Evolutionary conservation across 805 yeast genomes (phyloP).

Genomic region (Ogataea naganishii): DNA sequence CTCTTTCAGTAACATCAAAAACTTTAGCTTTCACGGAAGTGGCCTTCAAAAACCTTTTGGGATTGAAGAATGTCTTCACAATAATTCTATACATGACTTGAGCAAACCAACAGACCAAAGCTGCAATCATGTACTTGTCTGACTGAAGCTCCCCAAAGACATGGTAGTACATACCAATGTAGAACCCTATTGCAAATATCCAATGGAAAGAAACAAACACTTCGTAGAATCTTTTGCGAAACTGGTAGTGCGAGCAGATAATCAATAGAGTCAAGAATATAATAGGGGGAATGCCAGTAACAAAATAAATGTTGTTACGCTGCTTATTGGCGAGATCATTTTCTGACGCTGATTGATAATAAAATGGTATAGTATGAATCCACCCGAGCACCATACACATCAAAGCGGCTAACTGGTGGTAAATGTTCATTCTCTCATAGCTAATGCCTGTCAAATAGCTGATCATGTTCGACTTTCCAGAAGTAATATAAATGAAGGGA

Average conservation of each 20-base stretch:
- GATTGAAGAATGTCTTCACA: conserved; percentile 37
- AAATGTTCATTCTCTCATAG: conserved; percentile 44
- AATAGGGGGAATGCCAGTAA: conserved; percentile 42
- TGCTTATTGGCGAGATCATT: conserved; percentile 43
- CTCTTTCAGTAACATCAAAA: no score
- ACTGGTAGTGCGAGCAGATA: conserved; percentile 28
- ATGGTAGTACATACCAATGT: conserved; percentile 39
- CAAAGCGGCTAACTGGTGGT: conserved; percentile 41
- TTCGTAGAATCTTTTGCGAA: conserved; percentile 37
- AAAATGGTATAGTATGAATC: conserved; percentile 44
- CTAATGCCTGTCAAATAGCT: conserved; percentile 42
- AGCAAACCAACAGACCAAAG: conserved; percentile 41
- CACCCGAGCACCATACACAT: conserved; percentile 32
- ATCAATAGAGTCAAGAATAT: conserved; percentile 35
- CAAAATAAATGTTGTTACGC: conserved; percentile 14
- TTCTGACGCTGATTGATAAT: conserved; percentile 33
- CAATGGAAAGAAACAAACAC: conserved; percentile 44
- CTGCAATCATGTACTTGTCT: conserved; percentile 38
- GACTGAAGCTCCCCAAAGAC: conserved; percentile 24
- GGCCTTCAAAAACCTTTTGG: no score
- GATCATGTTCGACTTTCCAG: conserved; percentile 45
- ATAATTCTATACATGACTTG: conserved; percentile 39
- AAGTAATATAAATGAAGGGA: conserved; percentile 40
- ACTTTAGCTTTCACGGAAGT: conserved; percentile 25
- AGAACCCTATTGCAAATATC: conserved; percentile 40